Base-by-base conservation (phyloP, 805 yeast species). In the Jamesozyma gamospora region DNA sequence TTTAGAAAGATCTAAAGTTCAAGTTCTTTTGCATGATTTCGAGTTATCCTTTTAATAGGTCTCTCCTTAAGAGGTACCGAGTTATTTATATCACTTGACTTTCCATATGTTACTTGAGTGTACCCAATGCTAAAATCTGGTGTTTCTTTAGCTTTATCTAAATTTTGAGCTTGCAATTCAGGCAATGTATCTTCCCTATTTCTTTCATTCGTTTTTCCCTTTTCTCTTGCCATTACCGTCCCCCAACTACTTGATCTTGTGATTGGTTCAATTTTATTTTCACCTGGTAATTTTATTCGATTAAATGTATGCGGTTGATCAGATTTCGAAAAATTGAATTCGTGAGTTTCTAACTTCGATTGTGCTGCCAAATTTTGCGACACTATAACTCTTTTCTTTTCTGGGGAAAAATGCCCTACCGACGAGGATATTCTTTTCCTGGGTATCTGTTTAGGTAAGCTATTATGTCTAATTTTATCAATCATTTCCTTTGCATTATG, bases 41-140 rank as follows among this genome's bases (percentile, higher is more conserved):
- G 49, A 14, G 57, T 54, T 12, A 53, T 31, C 21, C 52, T 44
- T 36, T 46, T 44, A 16, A 44, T 34, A 10, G 40, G 19, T n/a
- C 25, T 8, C 10, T 19, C 19, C 4, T 7, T 35, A 8, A 9
- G 16, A 35, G 37, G 10, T 28, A 33, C 13, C 13, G 16, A 4
- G 18, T 4, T 4, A n/a, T 25, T n/a, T 11, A 4, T 30, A 11
- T 9, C 21, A 9, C 10, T 32, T 10, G 37, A n/a, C 13, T 42
- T 40, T 8, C 60, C 62, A 32, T 57, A 57, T 3, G 59, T 52
- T 4, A 57, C 50, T 39, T 56, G 60, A 9, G 62, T 57, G 34
- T 47, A 45, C 16, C 32, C 35, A 10, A 35, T 10, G 1, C 34
- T 13, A 17, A 13, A 16, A 10, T 10, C n/a, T 4, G 25, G 26